A percentile compares a stretch with the other conserved stretches of the same genome.
phyloP scores from a whole-genome alignment of 805 yeast genomes.

The Kazachstania kunashirensis region DNA sequence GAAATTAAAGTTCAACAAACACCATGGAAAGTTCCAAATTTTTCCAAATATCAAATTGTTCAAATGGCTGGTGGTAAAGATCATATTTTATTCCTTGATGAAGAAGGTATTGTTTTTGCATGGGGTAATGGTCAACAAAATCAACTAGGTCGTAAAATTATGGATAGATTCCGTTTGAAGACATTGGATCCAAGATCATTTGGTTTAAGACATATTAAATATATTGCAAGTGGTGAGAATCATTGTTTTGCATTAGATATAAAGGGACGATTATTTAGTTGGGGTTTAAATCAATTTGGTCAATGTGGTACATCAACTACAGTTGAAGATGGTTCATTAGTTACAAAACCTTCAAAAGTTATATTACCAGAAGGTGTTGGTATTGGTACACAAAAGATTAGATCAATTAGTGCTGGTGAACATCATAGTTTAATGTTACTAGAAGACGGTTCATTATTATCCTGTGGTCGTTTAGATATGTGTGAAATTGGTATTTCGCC shows the following conservation, averaged over 20 bases:
- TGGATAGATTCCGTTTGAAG: constrained; percentile 66
- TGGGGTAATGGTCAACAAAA: constrained; percentile 97
- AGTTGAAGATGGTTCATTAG: constrained; percentile 77
- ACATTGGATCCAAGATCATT: constrained; percentile 75
- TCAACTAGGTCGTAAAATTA: constrained; percentile 80
- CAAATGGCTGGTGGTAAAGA: constrained; percentile 91
- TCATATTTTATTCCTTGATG: constrained; percentile 75
- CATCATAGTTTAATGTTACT: constrained; percentile 82
- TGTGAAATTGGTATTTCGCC: constrained; percentile 77
- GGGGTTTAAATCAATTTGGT: constrained; percentile 97
- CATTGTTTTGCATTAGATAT: constrained; percentile 87
- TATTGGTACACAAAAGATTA: constrained; percentile 41
- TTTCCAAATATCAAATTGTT: constrained; percentile 51
- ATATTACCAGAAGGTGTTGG: constrained; percentile 35
- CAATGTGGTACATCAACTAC: constrained; percentile 82
- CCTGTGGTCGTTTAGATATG: constrained; percentile 92
- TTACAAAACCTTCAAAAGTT: constrained; percentile 68
- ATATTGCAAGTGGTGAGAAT: constrained; percentile 87
- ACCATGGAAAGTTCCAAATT: constrained; percentile 49
- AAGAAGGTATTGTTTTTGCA: constrained; percentile 78
- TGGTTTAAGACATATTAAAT: constrained; percentile 69
- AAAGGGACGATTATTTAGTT: constrained; percentile 61
- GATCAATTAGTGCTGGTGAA: constrained; percentile 79
- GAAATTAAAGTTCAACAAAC: constrained; percentile 50
- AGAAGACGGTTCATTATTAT: constrained; percentile 59